A percentile compares a stretch with the other conserved stretches of the same genome.
Evolutionary conservation across 2,329 filamentous ascomycete genomes (phyloP).

Genomic region (Helminthosporium solani): DNA sequence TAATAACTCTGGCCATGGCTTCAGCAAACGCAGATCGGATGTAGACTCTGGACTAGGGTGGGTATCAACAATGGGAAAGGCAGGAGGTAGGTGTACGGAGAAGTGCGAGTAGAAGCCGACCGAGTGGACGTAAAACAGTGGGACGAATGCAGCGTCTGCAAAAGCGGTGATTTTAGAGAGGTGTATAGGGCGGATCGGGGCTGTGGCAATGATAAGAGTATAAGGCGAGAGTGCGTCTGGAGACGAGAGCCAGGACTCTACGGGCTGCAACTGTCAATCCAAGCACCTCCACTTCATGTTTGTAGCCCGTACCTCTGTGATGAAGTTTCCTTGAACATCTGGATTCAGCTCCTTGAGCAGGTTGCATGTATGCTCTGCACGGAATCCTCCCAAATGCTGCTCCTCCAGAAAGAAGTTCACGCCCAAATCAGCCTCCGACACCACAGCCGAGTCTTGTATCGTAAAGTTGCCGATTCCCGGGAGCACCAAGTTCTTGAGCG

Average conservation of each 20-base stretch:
- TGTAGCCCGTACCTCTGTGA: conserved; percentile 52
- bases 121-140: conserved; percentile 82
- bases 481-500: conserved; percentile 94
- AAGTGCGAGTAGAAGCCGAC: conserved; percentile 91
- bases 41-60: conserved; percentile 86
- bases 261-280: conserved; percentile 36
- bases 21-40: conserved; percentile 78
- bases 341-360: conserved; percentile 87
- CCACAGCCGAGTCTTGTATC: conserved; percentile 76
- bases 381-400: conserved; percentile 69
- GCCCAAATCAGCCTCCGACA: conserved; percentile 81
- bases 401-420: conserved; percentile 97
- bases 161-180: conserved; percentile 54
- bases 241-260: conserved; percentile 47
- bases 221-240: conserved; percentile 49
- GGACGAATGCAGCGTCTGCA: conserved; percentile 61
- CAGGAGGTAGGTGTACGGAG: conserved; percentile 71
- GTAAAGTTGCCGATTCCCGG: conserved; percentile 90
- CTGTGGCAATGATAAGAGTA: conserved; percentile 62
- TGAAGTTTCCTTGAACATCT: conserved; percentile 77
- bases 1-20: conserved; percentile 80
- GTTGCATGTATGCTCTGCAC: conserved; percentile 75
- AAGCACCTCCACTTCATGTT: neutral
- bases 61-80: conserved; percentile 91
- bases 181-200: conserved; percentile 57